These are phyloP conservation scores for Cornus controversa DNA, from an alignment of 148 eudicot species.

Conservation along the genomic window DNA sequence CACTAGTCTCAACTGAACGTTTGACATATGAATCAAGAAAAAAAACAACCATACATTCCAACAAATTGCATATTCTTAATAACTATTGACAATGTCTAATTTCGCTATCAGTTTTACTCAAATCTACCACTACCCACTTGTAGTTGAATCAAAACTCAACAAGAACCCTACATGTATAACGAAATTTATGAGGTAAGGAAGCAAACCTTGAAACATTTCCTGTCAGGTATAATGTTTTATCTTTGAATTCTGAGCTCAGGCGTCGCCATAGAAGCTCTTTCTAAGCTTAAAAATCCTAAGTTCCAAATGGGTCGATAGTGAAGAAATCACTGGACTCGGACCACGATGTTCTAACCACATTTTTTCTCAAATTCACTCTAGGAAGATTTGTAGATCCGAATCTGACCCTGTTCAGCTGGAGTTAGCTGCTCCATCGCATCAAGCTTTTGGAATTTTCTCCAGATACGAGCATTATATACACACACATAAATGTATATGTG, in stretches of 20 bases:
- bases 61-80: not conserved
- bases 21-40: not conserved
- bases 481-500: not conserved
- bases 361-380: not conserved
- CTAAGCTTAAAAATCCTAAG: not conserved
- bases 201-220: slow-evolving; percentile 13
- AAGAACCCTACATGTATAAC: not conserved
- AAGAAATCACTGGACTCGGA: not conserved
- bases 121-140: not conserved
- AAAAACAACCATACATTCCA: too few species aligned
- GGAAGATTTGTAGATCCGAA: not conserved
- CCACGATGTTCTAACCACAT: not conserved
- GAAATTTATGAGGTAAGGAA: not conserved
- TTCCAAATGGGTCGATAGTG: too few species aligned
- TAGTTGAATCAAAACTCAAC: not conserved
- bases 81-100: not conserved
- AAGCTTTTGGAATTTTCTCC: not conserved
- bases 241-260: not conserved
- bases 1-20: not conserved
- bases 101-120: not conserved
- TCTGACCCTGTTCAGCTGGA: not conserved
- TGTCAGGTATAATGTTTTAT: not conserved
- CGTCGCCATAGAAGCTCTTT: slow-evolving; percentile 9
- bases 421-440: not conserved
- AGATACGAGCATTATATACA: not conserved